Conservation (phyloP, 139 green algal genomes). For the Chlorella sp. region DNA sequence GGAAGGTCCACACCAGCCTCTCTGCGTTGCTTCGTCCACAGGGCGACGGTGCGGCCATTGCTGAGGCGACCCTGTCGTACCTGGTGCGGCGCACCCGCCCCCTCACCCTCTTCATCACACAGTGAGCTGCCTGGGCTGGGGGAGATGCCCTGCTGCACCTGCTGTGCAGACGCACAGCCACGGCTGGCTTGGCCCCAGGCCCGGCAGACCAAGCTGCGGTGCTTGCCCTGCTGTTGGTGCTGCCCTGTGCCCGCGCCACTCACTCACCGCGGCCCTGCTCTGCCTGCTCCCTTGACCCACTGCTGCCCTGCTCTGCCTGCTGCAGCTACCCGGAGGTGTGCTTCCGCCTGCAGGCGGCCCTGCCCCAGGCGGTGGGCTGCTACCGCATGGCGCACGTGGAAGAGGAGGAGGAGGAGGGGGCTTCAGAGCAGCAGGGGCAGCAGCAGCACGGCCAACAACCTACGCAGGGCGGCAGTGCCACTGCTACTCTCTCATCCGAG, state of each 20-base stretch:
- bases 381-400: conserved; percentile 55
- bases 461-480: not conserved
- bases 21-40: too few species aligned
- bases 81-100: conserved; percentile 42
- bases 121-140: conserved; percentile 47
- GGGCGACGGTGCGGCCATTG: conserved; percentile 33
- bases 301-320: not conserved
- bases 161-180: not conserved
- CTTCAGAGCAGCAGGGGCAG: not conserved
- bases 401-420: conserved; percentile 14
- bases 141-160: not conserved
- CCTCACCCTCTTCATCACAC: conserved; percentile 81
- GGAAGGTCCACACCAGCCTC: too few species aligned
- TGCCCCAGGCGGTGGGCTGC: conserved; percentile 27
- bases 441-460: not conserved
- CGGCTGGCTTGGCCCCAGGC: not conserved
- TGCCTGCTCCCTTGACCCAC: not conserved
- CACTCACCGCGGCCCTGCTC: not conserved
- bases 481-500: not conserved
- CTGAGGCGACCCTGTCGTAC: conserved; percentile 63
- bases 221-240: too few species aligned
- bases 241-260: not conserved
- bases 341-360: conserved; percentile 27
- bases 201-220: too few species aligned
- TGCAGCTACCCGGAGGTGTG: conserved; percentile 30